Conservation (phyloP, 208 protist genomes). For the Leishmania tropica region DNA sequence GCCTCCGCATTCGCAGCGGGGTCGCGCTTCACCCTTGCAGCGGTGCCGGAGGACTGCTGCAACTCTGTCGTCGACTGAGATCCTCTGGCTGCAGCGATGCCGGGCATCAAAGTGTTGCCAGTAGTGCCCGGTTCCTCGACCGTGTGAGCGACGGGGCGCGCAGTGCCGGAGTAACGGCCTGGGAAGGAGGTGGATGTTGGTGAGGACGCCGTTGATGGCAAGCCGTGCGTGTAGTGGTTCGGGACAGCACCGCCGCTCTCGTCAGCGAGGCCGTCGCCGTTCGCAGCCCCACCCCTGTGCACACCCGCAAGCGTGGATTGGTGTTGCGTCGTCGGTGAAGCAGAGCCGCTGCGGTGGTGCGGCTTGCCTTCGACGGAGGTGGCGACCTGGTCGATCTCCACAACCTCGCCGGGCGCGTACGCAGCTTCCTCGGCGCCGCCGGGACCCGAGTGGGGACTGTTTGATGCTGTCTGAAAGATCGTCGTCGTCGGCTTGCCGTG, state of each 20-base stretch:
- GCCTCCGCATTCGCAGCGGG: neutral
- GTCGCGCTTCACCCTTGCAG: neutral
- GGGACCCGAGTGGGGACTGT: neutral
- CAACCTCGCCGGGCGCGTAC: neutral
- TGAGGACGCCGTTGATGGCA: neutral
- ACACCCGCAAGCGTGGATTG: neutral
- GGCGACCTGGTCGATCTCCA: neutral
- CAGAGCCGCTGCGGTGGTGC: neutral
- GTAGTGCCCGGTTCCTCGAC: neutral
- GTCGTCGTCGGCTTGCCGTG: neutral
- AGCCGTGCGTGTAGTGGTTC: neutral
- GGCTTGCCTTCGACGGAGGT: neutral
- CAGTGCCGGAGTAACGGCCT: neutral
- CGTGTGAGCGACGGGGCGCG: neutral
- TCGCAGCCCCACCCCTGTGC: neutral
- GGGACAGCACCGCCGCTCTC: neutral
- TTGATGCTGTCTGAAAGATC: neutral
- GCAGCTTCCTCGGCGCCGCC: neutral
- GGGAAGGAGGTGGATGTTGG: neutral
- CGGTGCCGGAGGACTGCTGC: neutral
- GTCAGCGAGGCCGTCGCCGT: neutral
- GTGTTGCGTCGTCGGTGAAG: neutral
- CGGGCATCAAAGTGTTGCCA: neutral
- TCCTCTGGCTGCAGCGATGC: neutral
- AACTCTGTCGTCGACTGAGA: neutral